Evolutionary conservation across 352 stramenopile genomes (phyloP).

Genomic region (Pythium monospermum): DNA sequence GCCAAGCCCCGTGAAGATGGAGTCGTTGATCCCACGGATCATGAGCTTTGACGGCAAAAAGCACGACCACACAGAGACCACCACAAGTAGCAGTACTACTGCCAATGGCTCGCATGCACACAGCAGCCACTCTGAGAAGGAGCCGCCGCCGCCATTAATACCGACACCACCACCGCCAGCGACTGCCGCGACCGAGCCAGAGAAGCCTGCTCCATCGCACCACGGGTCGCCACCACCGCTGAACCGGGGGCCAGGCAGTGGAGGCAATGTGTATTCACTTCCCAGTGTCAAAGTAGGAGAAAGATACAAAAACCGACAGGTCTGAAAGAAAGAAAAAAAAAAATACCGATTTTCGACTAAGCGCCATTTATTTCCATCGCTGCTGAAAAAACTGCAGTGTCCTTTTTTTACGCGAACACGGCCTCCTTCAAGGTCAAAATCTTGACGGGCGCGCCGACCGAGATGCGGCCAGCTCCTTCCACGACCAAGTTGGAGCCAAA

Average conservation of each 20-base stretch:
- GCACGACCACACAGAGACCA: conserved; percentile 4
- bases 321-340: conserved; percentile 2
- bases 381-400: background rate
- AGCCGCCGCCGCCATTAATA: background rate
- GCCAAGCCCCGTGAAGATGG: conserved; percentile 14
- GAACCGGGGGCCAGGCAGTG: conserved; percentile 1
- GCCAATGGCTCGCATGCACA: too few species aligned
- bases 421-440: conserved; percentile 65
- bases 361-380: background rate
- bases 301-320: conserved; percentile 40
- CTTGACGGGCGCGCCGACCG: conserved; percentile 44
- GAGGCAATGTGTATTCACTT: conserved; percentile 26
- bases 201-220: background rate
- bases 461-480: conserved; percentile 30
- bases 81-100: too few species aligned
- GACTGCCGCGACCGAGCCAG: background rate
- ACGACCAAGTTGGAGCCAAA: conserved; percentile 77
- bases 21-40: conserved; percentile 1
- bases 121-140: background rate
- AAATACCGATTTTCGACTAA: too few species aligned
- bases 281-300: conserved; percentile 50
- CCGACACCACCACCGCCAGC: background rate
- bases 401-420: conserved; percentile 35
- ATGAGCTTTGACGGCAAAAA: background rate
- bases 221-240: background rate